phyloP scores from a whole-genome alignment of 495 filamentous ascomycete genomes.

The Baudoinia panamericana region DNA sequence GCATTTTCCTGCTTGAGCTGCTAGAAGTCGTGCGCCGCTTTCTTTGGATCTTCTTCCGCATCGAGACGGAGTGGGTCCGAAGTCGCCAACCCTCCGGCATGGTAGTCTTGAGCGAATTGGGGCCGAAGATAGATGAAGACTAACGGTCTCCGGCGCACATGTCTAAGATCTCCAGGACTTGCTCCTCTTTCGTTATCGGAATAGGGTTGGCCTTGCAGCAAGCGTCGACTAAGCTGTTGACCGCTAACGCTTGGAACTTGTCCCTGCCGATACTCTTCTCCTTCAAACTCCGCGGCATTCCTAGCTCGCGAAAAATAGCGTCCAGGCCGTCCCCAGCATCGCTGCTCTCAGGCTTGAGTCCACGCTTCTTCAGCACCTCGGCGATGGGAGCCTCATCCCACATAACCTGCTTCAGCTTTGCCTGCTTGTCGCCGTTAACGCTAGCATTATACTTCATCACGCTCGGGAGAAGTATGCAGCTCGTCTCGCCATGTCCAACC shows the following conservation, averaged over 20 bases:
- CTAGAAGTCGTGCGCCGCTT: constrained; percentile 78
- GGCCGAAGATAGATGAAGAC: constrained; percentile 5
- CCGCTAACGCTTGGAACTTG: constrained; percentile 38
- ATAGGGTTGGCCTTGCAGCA: constrained; percentile 40
- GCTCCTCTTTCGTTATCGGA: constrained; percentile 35
- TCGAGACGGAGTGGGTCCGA: constrained; percentile 72
- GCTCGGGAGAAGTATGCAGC: constrained; percentile 48
- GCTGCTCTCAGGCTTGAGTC: constrained; percentile 24
- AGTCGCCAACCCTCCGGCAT: background rate
- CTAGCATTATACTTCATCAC: constrained; percentile 49
- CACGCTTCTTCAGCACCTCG: constrained; percentile 31
- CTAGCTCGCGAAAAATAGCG: constrained; percentile 41
- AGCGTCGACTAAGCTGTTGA: constrained; percentile 39
- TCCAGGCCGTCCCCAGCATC: constrained; percentile 46
- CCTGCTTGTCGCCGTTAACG: constrained; percentile 37
- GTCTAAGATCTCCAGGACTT: constrained; percentile 46
- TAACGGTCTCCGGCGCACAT: constrained; percentile 6
- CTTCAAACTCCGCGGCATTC: constrained; percentile 41
- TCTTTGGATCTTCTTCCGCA: constrained; percentile 94
- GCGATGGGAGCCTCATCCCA: constrained; percentile 35
- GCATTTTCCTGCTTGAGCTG: constrained; percentile 75
- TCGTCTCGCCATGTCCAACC: constrained; percentile 53
- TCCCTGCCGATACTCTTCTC: constrained; percentile 44
- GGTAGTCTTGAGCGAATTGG: background rate
- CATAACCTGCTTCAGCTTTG: constrained; percentile 36